A percentile compares a stretch with the other conserved stretches of the same genome.
These are phyloP conservation scores for Amphicarpaea edgeworthii DNA, from an alignment of 306 rosid genomes.

Conservation along the genomic window DNA sequence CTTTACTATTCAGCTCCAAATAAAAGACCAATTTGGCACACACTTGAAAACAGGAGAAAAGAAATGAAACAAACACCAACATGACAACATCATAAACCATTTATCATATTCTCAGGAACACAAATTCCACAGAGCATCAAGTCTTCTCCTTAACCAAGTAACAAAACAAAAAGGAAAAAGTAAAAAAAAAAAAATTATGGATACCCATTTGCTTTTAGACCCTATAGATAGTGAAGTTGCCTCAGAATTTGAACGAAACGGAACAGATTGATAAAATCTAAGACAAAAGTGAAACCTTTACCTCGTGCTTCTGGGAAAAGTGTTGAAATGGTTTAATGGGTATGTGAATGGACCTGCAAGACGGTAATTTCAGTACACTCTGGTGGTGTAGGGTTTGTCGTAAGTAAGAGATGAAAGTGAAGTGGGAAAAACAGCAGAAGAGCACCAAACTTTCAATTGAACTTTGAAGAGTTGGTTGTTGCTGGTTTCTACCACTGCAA, in stretches of 20 bases:
- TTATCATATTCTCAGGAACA: slow-evolving; percentile 4
- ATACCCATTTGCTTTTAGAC: slow-evolving; percentile 12
- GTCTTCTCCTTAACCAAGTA: slow-evolving; percentile 14
- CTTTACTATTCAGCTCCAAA: not conserved
- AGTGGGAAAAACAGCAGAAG: not conserved
- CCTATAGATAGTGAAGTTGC: slow-evolving; percentile 35
- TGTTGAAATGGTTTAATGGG: slow-evolving; percentile 24
- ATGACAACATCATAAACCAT: not conserved
- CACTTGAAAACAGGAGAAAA: not conserved
- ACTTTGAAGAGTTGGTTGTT: not conserved
- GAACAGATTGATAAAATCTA: slow-evolving; percentile 12
- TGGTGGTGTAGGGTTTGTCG: slow-evolving; percentile 14
- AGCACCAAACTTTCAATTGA: slow-evolving; percentile 36
- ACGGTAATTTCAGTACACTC: slow-evolving; percentile 9
- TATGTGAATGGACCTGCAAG: slow-evolving; percentile 16
- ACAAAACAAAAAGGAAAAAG: not conserved
- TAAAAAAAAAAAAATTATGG: not conserved
- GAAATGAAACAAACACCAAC: slow-evolving; percentile 11
- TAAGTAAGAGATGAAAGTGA: not conserved
- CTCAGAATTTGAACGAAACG: slow-evolving; percentile 16
- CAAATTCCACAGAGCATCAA: slow-evolving; percentile 3
- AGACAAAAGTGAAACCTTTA: slow-evolving; percentile 40
- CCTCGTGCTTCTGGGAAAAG: slow-evolving; percentile 30
- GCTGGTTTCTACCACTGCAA: not conserved
- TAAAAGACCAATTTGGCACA: not conserved